Base-by-base conservation (phyloP, 164 flowering plant genomes). In the Tetracentron sinense region DNA sequence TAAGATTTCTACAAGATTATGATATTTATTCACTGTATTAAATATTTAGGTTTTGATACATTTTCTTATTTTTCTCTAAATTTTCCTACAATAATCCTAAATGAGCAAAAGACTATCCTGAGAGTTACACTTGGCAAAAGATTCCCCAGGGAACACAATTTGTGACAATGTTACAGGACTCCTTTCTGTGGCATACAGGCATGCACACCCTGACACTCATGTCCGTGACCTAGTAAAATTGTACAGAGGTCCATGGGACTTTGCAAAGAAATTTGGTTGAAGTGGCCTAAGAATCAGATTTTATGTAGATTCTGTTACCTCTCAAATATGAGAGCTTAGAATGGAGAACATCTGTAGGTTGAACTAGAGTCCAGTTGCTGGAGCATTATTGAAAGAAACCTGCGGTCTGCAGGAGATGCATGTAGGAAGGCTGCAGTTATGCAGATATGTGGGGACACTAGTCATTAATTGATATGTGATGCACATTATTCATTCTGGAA, bases 401-500 rank as follows among this genome's bases (percentile, higher is more conserved):
- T 62, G 56, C 21, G 30, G 47, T 61, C 14, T 78, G 73, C 83
- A 90, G 97, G 96, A 61, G 72, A 58, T 51, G 55, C 77, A 50
- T 86, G 69, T 12, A 76, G 86, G 53, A 93, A 82, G 78, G 89
- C 78, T 42, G 96, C 98, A 27, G 94, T 93, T 47, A 65, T 93
- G 85, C 98, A 93, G 77, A 75, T 90, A 71, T 93, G 97, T 70
- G 73, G 69, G 4, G 86, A 78, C 57, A 53, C 55, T 30, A 65
- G 44, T 64, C 61, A 59, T 50, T 93, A 97, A 69, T 76, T 93
- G 98, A 69, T 76, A 83, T 69, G 96, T 93, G 63, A 77, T 93
- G 85, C 98, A 90, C 75, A 79, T 93, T 20, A 35, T 83, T 69
- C 96, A 93, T 72, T 84, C 92, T 69, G 95, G 95, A 52, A 85